phyloP scores from a whole-genome alignment of 31 red algal genomes.

The Bonnemaisonia californica region DNA sequence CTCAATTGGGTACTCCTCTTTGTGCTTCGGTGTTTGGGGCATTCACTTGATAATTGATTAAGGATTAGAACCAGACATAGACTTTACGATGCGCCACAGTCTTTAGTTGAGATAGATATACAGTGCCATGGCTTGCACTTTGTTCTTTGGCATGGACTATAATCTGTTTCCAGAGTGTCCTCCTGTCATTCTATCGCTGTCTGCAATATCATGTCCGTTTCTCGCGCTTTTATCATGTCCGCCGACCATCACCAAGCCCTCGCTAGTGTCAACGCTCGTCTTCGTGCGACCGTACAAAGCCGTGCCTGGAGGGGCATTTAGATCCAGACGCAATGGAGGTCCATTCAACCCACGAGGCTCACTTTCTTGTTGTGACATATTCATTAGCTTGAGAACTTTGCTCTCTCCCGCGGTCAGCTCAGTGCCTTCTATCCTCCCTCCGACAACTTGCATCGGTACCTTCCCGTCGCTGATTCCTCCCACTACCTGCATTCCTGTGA shows the following conservation, averaged over 20 bases:
- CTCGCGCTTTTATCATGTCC: background rate
- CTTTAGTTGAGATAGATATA: background rate
- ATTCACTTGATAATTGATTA: too few species aligned
- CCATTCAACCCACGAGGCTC: background rate
- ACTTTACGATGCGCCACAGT: background rate
- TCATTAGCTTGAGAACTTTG: background rate
- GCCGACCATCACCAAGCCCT: background rate
- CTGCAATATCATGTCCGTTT: background rate
- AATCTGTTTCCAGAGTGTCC: background rate
- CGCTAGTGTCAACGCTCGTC: background rate
- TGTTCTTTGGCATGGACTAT: background rate
- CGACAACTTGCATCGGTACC: background rate
- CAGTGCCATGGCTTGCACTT: background rate
- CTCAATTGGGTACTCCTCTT: too few species aligned
- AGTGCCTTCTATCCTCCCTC: background rate
- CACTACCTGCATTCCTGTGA: background rate
- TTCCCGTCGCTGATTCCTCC: background rate
- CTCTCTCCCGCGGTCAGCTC: background rate
- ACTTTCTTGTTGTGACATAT: background rate
- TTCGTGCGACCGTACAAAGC: background rate
- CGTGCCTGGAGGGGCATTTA: background rate
- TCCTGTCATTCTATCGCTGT: background rate
- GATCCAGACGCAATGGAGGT: background rate
- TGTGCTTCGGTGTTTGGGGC: too few species aligned
- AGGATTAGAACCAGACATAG: too few species aligned